A percentile compares a stretch with the other conserved stretches of the same genome.
phyloP scores from a whole-genome alignment of 129 eudicot species.

The Arctium minus region DNA sequence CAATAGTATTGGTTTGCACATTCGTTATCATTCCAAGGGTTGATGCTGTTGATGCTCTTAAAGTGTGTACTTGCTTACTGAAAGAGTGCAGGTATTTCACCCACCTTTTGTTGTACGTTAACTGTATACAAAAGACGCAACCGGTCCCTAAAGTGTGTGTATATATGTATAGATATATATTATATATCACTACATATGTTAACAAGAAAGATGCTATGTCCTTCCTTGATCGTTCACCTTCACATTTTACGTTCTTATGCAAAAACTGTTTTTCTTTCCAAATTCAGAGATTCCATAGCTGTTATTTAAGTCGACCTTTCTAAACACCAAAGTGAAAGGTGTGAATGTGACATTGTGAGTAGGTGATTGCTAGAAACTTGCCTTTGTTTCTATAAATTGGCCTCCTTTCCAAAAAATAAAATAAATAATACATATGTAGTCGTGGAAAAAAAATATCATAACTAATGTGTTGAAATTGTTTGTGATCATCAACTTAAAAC shows the following conservation, averaged over 20 bases:
- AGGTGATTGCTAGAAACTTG: not conserved
- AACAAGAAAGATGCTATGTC: not conserved
- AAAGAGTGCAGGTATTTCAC: constrained; percentile 79
- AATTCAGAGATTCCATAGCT: not conserved
- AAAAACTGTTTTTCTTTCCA: not conserved
- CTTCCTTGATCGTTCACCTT: not conserved
- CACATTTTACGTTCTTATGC: not conserved
- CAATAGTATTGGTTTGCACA: constrained; percentile 53
- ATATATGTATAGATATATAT: too few relatives aligned
- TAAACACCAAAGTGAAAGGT: not conserved
- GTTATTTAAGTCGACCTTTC: not conserved
- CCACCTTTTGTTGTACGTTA: not conserved
- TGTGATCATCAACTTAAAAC: not conserved
- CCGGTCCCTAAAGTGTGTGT: not conserved
- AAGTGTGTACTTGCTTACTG: constrained; percentile 79
- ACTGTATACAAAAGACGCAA: not conserved
- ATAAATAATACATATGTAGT: not conserved
- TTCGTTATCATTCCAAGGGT: constrained; percentile 61
- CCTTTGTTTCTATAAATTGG: not conserved
- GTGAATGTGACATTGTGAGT: not conserved
- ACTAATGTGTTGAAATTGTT: not conserved
- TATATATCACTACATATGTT: not conserved
- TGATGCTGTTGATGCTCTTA: constrained; percentile 89
- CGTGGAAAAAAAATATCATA: not conserved
- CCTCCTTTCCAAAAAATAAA: not conserved